Percentiles rank a stretch among this genome's conserved stretches.
Evolutionary conservation across 345 rosid species (phyloP).

Genomic region (Euphorbia pulcherrima): DNA sequence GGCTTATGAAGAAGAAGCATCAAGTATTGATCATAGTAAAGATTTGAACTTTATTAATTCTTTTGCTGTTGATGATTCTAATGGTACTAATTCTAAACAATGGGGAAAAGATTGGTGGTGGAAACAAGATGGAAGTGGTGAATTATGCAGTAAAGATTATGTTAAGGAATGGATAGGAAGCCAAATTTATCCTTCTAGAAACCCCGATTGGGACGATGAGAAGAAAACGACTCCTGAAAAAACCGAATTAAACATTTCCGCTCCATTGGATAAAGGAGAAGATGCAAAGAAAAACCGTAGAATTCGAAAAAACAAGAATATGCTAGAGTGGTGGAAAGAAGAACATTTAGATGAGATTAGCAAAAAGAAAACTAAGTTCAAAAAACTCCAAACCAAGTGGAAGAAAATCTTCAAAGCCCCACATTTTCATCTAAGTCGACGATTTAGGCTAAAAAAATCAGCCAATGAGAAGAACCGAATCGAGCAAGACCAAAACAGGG

Average conservation of each 20-base stretch:
- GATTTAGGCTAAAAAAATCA: constrained; percentile 38
- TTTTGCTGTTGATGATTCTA: constrained; percentile 39
- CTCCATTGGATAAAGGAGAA: constrained; percentile 43
- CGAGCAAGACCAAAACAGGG: constrained; percentile 53
- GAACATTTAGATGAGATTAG: constrained; percentile 69
- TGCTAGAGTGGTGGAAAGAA: constrained; percentile 99
- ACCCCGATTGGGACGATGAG: constrained; percentile 84
- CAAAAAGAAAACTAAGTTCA: constrained; percentile 39
- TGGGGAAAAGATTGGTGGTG: constrained; percentile 99
- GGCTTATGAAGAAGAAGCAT: constrained; percentile 51
- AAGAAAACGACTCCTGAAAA: constrained; percentile 50
- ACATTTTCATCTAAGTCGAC: constrained; percentile 45
- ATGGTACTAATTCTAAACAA: constrained; percentile 49
- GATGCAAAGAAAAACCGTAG: constrained; percentile 39
- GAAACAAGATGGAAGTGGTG: constrained; percentile 94
- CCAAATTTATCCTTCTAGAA: constrained; percentile 61
- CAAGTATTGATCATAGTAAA: constrained; percentile 41
- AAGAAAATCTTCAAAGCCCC: constrained; percentile 56
- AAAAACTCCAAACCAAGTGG: constrained; percentile 48
- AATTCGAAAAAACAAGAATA: constrained; percentile 58
- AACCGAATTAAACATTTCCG: constrained; percentile 32
- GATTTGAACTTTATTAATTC: constrained; percentile 49
- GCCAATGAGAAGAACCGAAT: constrained; percentile 33
- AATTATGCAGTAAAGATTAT: constrained; percentile 86
- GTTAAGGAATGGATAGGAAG: constrained; percentile 98